These are phyloP conservation scores for Cinchona pubescens DNA, from an alignment of 257 asterid species.

Conservation along the genomic window DNA sequence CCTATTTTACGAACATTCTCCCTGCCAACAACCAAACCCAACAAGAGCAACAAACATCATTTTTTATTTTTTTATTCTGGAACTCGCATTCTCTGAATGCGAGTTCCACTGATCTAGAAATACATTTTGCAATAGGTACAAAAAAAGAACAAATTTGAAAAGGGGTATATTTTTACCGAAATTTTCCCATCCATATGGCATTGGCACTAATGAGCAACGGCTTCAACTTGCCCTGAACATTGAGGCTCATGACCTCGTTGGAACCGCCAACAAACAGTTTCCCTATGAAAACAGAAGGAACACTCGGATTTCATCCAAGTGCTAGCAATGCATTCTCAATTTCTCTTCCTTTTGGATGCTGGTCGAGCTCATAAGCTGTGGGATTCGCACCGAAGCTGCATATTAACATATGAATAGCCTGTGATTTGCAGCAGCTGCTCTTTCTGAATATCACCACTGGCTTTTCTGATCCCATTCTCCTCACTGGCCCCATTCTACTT, in stretches of 20 bases:
- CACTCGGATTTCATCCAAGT: conserved; percentile 52
- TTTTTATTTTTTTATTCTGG: too few species aligned
- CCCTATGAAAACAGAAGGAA: conserved; percentile 67
- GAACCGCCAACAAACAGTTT: conserved; percentile 54
- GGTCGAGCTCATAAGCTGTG: conserved; percentile 39
- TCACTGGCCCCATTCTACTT: conserved; percentile 38
- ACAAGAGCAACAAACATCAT: too few species aligned
- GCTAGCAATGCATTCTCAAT: conserved; percentile 48
- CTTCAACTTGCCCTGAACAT: conserved; percentile 30
- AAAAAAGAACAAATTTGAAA: too few species aligned
- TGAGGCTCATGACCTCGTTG: conserved; percentile 58
- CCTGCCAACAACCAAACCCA: too few species aligned
- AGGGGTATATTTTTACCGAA: too few species aligned
- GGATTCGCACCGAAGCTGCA: conserved; percentile 58
- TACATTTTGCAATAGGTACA: too few species aligned
- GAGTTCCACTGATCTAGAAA: too few species aligned
- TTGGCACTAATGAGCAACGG: conserved; percentile 26
- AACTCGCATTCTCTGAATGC: too few species aligned
- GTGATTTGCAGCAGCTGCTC: conserved; percentile 53
- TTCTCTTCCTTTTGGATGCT: conserved; percentile 34
- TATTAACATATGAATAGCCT: conserved; percentile 38
- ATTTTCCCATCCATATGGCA: conserved; percentile 34
- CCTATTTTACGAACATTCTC: too few species aligned
- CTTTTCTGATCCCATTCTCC: conserved; percentile 35
- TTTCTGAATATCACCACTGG: conserved; percentile 66